Evolutionary conservation across 345 rosid species (phyloP), one percentile per base, ranked within the genome.

Genomic region (Pelargonium nanum): DNA sequence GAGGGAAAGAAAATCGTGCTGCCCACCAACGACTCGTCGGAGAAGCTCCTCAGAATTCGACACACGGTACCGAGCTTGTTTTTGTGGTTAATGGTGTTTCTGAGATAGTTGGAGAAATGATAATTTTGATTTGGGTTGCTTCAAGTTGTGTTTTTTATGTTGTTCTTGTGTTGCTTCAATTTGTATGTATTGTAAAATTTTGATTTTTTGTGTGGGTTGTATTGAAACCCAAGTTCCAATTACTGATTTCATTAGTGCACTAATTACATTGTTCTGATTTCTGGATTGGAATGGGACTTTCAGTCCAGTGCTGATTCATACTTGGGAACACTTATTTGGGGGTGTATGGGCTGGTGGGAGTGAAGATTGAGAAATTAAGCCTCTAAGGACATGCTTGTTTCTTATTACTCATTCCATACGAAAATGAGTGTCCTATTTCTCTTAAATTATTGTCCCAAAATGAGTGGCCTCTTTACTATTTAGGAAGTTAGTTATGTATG

Each of bases 11-110:
- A 58, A 56, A 63, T 82, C 52, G 77, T 73, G 44, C 87, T 93
- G 64, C 99, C 98, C 19, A 85, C 89, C 25, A 89, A 93, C 59
- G 83, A 85, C 19, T 89, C 97, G 0, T 89, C 96, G 26, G 82
- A 87, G 57, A 66, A 71, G 53, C 91, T 93, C 10, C 70, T 92
- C 48, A 80, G 81, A 68, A 84, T 87, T 70, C 85, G 98, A 26
- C 97, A 92, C 73, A 87, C 99, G 77, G 96, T 92, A 75, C 5
- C 19, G 32, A 28, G 57, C 61, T 68, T 48, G 19, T 30, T 60
- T 56, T 65, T 63, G 24, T 9, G 8, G 44, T 53, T 60, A 56
- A 16, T 24, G 13, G 12, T 40, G 34, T 48, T 17, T 0, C 53
- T 67, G 57, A 1, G 24, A 44, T 22, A 34, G 22, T 24, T 19